Evolutionary conservation across 2,329 filamentous ascomycete species (phyloP), one percentile per base, ranked within the genome.

Genomic region (Ceratocystis huliohia): DNA sequence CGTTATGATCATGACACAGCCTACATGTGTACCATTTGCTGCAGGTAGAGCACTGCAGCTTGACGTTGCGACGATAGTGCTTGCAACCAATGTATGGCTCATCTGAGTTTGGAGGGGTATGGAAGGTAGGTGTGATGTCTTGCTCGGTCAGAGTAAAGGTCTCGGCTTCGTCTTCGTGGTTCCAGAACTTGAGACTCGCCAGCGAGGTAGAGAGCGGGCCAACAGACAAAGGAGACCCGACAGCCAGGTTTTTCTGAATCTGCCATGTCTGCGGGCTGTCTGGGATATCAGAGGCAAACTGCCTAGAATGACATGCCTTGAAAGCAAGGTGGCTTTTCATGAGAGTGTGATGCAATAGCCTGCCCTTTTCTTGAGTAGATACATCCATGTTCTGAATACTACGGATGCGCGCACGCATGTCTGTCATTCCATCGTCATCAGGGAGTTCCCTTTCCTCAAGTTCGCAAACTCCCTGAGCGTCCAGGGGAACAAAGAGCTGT

Each of bases 31-130:
- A 95, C 94, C 94, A 99, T 72, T 84, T 87, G 71, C 87, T 84
- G 76, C 94, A 99, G 30, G 88, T 87, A 70, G 84, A 90, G 75
- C 94, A 99, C 76, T 99, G 92, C 44, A 97, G 79, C 75, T 97
- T 97, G 71, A 99, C 91, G 71, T 97, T 97, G 69, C 94, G 86
- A 73, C 89, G 90, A 75, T 99, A 99, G 76, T 99, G 94, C 71
- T 87, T 81, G 74, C 94, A 99, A 0, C 94, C 94, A 4, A 96
- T 77, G 37, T 64, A 57, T 25, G 67, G 69, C 17, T 73, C 70
- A 28, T 76, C 75, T 41, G 75, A 74, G 73, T 70, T 82, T 73
- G 77, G 73, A 10, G 85, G 84, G 17, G 81, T 85, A 74, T 84
- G 91, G 20, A 65, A 66, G 0, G 87, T 88, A n/a, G 84, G 86